phyloP scores from a whole-genome alignment of 352 stramenopile genomes.

The Pythium utonaiense region DNA sequence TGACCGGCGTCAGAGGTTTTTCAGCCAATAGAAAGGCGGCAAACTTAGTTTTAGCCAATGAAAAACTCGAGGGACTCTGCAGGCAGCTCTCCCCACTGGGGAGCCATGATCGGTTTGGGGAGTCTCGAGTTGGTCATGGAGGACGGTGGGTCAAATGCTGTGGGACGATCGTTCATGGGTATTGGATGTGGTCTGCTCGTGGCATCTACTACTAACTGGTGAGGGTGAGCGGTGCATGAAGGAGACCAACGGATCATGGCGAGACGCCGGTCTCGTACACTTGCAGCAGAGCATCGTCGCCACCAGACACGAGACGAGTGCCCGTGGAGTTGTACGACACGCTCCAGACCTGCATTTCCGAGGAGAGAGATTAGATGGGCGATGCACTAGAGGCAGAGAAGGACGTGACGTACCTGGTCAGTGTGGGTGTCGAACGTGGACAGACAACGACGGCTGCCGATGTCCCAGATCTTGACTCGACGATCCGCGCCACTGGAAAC shows the following conservation, averaged over 20 bases:
- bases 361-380: slow-evolving; percentile 1
- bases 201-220: neutral
- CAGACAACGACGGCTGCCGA: slow-evolving; percentile 83
- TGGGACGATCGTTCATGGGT: too few species aligned
- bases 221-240: neutral
- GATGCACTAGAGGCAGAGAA: neutral
- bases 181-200: neutral
- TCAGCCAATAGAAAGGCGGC: neutral
- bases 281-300: slow-evolving; percentile 87
- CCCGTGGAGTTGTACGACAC: slow-evolving; percentile 88
- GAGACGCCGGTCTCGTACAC: slow-evolving; percentile 78
- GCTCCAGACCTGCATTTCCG: slow-evolving; percentile 76
- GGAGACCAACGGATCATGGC: slow-evolving; percentile 10
- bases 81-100: too few species aligned
- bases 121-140: too few species aligned
- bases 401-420: slow-evolving; percentile 60
- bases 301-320: slow-evolving; percentile 81
- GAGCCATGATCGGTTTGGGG: too few species aligned
- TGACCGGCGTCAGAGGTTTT: neutral
- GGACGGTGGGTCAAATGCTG: too few species aligned
- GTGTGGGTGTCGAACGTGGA: slow-evolving; percentile 89
- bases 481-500: slow-evolving; percentile 69
- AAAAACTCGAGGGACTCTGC: too few species aligned
- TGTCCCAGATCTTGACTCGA: slow-evolving; percentile 92
- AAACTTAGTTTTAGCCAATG: neutral